Base-by-base conservation (phyloP, 1,284 basidiomycete genomes). In the Cutaneotrichosporon arboriforme region DNA sequence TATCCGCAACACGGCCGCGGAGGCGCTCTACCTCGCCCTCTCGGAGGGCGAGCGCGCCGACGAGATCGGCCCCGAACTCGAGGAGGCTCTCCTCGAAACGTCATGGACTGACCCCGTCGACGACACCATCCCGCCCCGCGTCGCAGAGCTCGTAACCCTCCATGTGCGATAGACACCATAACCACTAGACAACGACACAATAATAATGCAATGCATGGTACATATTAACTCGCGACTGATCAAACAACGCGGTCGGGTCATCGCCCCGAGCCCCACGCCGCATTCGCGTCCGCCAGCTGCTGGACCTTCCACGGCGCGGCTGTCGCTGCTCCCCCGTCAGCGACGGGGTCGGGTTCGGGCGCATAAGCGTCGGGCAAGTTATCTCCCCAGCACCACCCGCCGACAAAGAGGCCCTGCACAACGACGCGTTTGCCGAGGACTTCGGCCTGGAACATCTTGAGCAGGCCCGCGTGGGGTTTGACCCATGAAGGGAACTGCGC, bases 371-470 rank as follows among this genome's bases (percentile, higher is more conserved):
- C 13, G 5, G 64, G 66, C 36, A 68, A 22, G 20, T 61, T 49
- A 14, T 62, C 59, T 4, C 70, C 70, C 69, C 70, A 72, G 21
- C 47, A 49, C 69, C 69, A 74, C 3, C 88, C 88, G 20, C 92
- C 93, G 22, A 97, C 81, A 31, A 86, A 86, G 41, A 97, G 80
- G 67, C 97, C 93, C 73, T 98, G 94, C 13, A 97, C 91, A 4
- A 97, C 94, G 13, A 96, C 93, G n/a, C 87, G 81, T 74, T 97
- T 97, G 10, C 85, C 84, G 26, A 97, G 77, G n/a, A 97, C 92
- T 73, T 98, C 94, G 14, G 85, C 91, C 80, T 88, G 82, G 74
- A 93, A 98, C 93, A 98, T 97, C 77, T 96, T 97, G 65, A 90
- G 81, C 60, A 97, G 73, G 2, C 96, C 96, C 5, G 80, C 81